Evolutionary conservation across 495 filamentous ascomycete genomes (phyloP), one percentile per base, ranked within the genome.

Genomic region (Penicillium canescens): DNA sequence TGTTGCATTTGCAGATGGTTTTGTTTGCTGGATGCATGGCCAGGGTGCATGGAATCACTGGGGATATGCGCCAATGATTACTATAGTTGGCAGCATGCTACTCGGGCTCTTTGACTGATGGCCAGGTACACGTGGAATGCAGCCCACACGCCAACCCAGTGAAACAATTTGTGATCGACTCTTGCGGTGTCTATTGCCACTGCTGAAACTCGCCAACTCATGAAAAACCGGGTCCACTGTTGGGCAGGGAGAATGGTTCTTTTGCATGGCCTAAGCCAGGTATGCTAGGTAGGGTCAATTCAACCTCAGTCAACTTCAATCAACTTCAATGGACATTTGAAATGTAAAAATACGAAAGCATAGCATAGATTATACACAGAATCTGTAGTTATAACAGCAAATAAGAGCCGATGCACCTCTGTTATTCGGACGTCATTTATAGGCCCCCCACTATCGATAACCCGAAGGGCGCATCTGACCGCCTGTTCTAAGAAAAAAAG

Each of bases 1-100:
- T 54, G 70, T 80, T 10, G 79, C 79, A 11, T 61, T 66, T 42
- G 74, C 59, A 6, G 79, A 84, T 69, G 80, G 81, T 0, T 43
- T 48, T 9, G 65, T 82, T 4, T 77, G 73, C 33, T 70, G 66
- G 56, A 62, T 35, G 5, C 59, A 74, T 43, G 75, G 73, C 9
- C 55, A 66, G 24, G 80, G 78, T 18, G 60, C 82, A 55, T 77
- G 76, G 80, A 74, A 70, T 61, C 82, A 83, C 59, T 84, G 79
- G 78, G 71, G 75, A 6, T 82, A 83, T 69, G 78, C 76, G 18
- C 77, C 76, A 12, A 44, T 77, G 43, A 46, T 78, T 23, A 54
- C 61, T 12, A 52, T 59, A 11, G 56, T 76, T 39, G 77, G 75
- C 26, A 58, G 47, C 42, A 33, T 70, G 61, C 52, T 72, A 50